Percentiles rank a stretch among this genome's conserved stretches.
Conservation (phyloP, 768 basidiomycete species). For the Lactifluus subvellereus region DNA sequence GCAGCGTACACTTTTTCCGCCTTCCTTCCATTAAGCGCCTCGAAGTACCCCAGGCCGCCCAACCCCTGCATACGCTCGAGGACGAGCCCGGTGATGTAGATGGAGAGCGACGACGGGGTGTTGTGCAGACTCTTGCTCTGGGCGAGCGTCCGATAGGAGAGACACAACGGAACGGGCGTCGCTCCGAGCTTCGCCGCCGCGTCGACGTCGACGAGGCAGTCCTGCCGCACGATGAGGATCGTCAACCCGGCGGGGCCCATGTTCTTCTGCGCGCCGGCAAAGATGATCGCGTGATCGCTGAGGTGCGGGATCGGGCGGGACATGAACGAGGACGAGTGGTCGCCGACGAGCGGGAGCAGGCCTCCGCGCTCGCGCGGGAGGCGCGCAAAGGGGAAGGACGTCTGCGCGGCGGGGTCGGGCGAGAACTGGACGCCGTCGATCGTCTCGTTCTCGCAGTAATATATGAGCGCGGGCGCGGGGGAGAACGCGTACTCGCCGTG, state of each 20-base stretch:
- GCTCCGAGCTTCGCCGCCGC: slow-evolving; percentile 70
- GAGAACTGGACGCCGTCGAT: slow-evolving; percentile 92
- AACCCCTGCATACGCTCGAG: slow-evolving; percentile 59
- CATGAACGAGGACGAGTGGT: slow-evolving; percentile 97
- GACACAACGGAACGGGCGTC: slow-evolving; percentile 64
- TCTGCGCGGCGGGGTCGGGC: slow-evolving; percentile 43
- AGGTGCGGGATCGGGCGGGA: slow-evolving; percentile 85
- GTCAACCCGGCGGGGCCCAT: slow-evolving; percentile 91
- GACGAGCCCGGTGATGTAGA: slow-evolving; percentile 88
- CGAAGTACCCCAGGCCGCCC: slow-evolving; percentile 63
- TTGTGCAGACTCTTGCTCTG: slow-evolving; percentile 79
- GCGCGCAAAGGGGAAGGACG: slow-evolving; percentile 68
- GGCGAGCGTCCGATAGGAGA: slow-evolving; percentile 79
- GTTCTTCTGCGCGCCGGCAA: slow-evolving; percentile 98
- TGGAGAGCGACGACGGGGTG: slow-evolving; percentile 86
- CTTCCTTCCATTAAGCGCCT: slow-evolving; percentile 64
- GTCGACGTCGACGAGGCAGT: slow-evolving; percentile 87
- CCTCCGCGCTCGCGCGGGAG: slow-evolving; percentile 49
- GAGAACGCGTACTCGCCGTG: slow-evolving; percentile 72
- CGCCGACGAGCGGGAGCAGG: slow-evolving; percentile 82
- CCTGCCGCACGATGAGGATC: slow-evolving; percentile 90
- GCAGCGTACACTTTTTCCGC: slow-evolving; percentile 69
- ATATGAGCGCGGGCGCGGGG: slow-evolving; percentile 78
- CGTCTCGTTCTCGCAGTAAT: slow-evolving; percentile 99
- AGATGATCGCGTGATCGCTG: slow-evolving; percentile 88